Percentiles rank a stretch among this genome's conserved stretches.
phyloP scores from a whole-genome alignment of 371 early-diverging fungal genomes.

The Entomophthora muscae region DNA sequence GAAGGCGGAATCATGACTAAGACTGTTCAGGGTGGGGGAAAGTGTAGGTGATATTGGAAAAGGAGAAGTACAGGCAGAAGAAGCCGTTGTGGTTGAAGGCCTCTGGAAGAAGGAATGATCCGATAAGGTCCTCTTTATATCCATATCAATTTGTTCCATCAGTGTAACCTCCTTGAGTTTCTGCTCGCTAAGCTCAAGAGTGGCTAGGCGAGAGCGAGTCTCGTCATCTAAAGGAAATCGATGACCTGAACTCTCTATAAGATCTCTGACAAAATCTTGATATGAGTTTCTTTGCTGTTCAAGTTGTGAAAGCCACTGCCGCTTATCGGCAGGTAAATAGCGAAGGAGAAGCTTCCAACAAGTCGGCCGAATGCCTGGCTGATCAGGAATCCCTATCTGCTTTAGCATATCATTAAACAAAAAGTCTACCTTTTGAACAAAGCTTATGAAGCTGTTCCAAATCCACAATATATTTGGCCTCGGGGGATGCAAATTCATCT shows the following conservation, averaged over 20 bases:
- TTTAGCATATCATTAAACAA: not conserved
- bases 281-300: conserved; percentile 33
- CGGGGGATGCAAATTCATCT: not conserved
- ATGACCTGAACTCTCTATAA: conserved; percentile 24
- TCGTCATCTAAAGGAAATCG: conserved; percentile 8
- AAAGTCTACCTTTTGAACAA: not conserved
- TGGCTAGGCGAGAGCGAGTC: not conserved
- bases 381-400: conserved; percentile 48
- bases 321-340: conserved; percentile 55
- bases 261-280: conserved; percentile 40
- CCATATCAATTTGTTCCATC: conserved; percentile 69
- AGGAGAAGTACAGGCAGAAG: conserved; percentile 27
- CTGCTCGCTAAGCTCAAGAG: not conserved
- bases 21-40: not conserved
- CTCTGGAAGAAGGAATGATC: conserved; percentile 71
- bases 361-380: conserved; percentile 37
- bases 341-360: conserved; percentile 59
- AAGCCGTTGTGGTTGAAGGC: conserved; percentile 32
- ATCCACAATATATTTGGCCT: not conserved
- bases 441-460: not conserved
- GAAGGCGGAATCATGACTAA: not conserved
- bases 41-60: conserved; percentile 9
- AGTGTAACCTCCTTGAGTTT: conserved; percentile 23
- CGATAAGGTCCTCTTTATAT: conserved; percentile 60
- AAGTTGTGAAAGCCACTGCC: conserved; percentile 34